phyloP scores from a whole-genome alignment of 2,329 filamentous ascomycete species.

The Chrysosporium queenslandicum region DNA sequence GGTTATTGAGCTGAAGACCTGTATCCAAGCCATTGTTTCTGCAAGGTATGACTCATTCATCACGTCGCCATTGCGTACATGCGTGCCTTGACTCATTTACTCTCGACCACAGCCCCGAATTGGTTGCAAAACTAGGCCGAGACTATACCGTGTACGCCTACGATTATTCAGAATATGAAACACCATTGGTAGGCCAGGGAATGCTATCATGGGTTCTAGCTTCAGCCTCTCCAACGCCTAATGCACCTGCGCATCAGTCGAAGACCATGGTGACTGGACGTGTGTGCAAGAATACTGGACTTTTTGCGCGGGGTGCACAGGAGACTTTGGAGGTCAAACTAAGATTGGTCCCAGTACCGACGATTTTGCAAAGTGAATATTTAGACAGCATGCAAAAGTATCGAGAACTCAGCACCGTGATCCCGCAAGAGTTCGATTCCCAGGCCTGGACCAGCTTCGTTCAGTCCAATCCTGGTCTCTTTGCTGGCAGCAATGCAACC shows the following conservation, averaged over 20 bases:
- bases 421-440: constrained; percentile 54
- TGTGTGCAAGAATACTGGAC: constrained; percentile 73
- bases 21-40: constrained; percentile 68
- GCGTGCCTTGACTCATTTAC: constrained; percentile 8
- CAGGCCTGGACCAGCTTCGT: constrained; percentile 71
- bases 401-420: constrained; percentile 47
- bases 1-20: constrained; percentile 75
- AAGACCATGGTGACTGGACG: constrained; percentile 70
- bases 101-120: constrained; percentile 59
- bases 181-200: constrained; percentile 86
- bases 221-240: constrained; percentile 47
- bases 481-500: constrained; percentile 22
- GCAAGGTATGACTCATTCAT: constrained; percentile 41
- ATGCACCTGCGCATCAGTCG: constrained; percentile 49
- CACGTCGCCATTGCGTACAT: background rate
- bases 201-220: constrained; percentile 79
- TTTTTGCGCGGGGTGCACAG: constrained; percentile 68
- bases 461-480: constrained; percentile 53
- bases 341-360: constrained; percentile 68
- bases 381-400: constrained; percentile 52
- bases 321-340: constrained; percentile 92
- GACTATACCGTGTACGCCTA: constrained; percentile 97
- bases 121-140: constrained; percentile 59
- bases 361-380: constrained; percentile 51
- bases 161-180: constrained; percentile 92